phyloP scores from a whole-genome alignment of 768 basidiomycete species.

The Trametes punicea region DNA sequence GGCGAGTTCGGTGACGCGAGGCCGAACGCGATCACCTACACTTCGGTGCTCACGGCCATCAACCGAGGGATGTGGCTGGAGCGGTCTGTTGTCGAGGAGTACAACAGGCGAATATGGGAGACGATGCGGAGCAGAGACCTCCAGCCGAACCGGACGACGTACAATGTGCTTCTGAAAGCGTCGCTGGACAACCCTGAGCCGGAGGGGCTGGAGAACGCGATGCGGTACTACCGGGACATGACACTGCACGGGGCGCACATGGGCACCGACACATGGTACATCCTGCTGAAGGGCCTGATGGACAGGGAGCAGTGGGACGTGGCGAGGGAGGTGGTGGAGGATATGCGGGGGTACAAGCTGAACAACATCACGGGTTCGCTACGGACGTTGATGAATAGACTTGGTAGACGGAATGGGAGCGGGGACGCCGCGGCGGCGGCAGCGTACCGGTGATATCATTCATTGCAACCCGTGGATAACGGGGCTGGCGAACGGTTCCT shows the following conservation, averaged over 20 bases:
- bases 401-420: constrained; percentile 36
- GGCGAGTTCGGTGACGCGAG: constrained; percentile 35
- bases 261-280: constrained; percentile 70
- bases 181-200: constrained; percentile 51
- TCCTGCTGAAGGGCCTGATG: constrained; percentile 65
- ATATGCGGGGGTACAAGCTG: constrained; percentile 41
- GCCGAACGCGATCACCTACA: constrained; percentile 84
- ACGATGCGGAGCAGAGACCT: constrained; percentile 59
- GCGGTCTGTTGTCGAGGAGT: constrained; percentile 41
- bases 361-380: constrained; percentile 37
- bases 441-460: constrained; percentile 9
- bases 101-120: constrained; percentile 46
- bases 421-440: constrained; percentile 5
- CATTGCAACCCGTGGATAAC: background rate
- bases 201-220: constrained; percentile 51
- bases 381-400: constrained; percentile 45
- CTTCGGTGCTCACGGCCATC: constrained; percentile 70
- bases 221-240: constrained; percentile 65
- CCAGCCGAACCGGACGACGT: constrained; percentile 58
- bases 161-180: constrained; percentile 74
- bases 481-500: background rate
- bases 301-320: constrained; percentile 55
- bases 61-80: constrained; percentile 56
- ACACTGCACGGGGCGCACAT: constrained; percentile 42
- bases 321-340: constrained; percentile 56